These are phyloP conservation scores for Calamus simplicifolius DNA, from an alignment of 176 grass and related monocot genomes.

Conservation along the genomic window DNA sequence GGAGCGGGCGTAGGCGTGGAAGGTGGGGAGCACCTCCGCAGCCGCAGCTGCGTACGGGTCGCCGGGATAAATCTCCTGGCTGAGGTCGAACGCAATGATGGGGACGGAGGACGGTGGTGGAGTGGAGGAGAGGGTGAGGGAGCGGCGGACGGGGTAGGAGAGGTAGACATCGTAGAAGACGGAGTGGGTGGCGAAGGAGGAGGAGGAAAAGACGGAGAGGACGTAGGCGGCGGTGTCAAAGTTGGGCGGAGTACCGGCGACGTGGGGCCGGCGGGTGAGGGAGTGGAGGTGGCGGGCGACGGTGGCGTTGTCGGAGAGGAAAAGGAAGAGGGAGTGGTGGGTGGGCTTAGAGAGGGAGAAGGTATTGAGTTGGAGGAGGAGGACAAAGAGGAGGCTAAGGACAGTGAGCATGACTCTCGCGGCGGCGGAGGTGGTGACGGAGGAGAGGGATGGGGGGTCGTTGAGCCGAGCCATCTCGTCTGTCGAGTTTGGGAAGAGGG, in stretches of 20 bases:
- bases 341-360: slow-evolving; percentile 19
- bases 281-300: slow-evolving; percentile 56
- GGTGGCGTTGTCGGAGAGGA: slow-evolving; percentile 69
- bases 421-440: slow-evolving; percentile 12
- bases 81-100: slow-evolving; percentile 33
- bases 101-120: not conserved
- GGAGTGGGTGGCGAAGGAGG: slow-evolving; percentile 37
- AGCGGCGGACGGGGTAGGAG: slow-evolving; percentile 53
- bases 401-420: slow-evolving; percentile 5
- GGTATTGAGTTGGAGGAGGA: slow-evolving; percentile 12
- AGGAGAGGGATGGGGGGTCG: not conserved
- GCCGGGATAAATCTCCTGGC: slow-evolving; percentile 49
- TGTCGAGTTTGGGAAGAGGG: too few species aligned
- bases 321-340: slow-evolving; percentile 65
- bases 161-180: slow-evolving; percentile 70
- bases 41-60: slow-evolving; percentile 35
- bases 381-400: slow-evolving; percentile 8
- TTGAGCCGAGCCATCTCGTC: too few species aligned
- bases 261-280: slow-evolving; percentile 67
- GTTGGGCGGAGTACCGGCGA: slow-evolving; percentile 44
- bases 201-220: slow-evolving; percentile 22
- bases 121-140: slow-evolving; percentile 42
- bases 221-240: slow-evolving; percentile 35
- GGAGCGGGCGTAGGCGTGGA: slow-evolving; percentile 61
- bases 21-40: slow-evolving; percentile 54